Conservation (phyloP, 768 basidiomycete genomes). For the Lactarius tabidus region DNA sequence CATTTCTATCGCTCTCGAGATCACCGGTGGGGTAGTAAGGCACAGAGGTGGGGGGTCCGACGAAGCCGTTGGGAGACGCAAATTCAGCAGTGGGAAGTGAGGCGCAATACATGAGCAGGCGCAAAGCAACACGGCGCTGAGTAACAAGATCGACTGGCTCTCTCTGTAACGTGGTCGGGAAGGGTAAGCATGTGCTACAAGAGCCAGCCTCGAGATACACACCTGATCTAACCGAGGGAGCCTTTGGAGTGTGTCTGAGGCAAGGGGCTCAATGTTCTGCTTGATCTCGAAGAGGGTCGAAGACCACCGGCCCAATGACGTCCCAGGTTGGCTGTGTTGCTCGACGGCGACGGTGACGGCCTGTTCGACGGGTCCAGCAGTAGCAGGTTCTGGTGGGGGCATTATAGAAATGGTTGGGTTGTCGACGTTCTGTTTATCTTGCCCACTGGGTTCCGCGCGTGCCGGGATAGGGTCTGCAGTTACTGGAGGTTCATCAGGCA, state of each 20-base stretch:
- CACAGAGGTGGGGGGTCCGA: neutral
- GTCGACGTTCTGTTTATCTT: neutral
- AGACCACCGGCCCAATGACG: neutral
- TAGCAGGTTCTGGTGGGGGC: neutral
- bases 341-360: neutral
- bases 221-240: slow-evolving; percentile 5
- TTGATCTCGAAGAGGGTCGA: slow-evolving; percentile 13
- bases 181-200: neutral
- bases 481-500: neutral
- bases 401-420: too few species aligned
- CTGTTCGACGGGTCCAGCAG: neutral
- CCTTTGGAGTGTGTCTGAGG: neutral
- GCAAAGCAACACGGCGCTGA: slow-evolving; percentile 7
- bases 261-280: neutral
- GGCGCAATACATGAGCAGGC: slow-evolving; percentile 14
- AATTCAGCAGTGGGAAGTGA: slow-evolving; percentile 12
- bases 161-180: neutral
- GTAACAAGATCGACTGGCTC: neutral
- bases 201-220: neutral
- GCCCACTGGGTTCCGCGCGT: neutral
- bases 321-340: neutral
- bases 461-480: neutral
- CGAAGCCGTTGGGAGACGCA: slow-evolving; percentile 10
- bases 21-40: slow-evolving; percentile 17
- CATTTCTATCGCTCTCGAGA: neutral